Base-by-base conservation (phyloP, 2,329 filamentous ascomycete species). In the Didymellaceae sp. region DNA sequence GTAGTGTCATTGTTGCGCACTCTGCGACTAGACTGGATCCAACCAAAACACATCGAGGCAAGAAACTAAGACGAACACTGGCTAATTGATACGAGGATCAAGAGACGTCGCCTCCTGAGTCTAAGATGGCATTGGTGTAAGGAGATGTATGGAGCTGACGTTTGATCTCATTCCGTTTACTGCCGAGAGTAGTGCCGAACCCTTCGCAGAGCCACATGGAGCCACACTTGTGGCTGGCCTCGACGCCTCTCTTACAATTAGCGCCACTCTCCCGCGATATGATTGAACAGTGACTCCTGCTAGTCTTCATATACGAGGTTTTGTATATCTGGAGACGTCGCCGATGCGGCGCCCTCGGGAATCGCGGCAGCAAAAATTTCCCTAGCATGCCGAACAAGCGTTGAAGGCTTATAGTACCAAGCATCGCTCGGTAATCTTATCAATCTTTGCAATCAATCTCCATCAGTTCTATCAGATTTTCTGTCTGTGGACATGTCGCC, bases 341-440 rank as follows among this genome's bases (percentile, higher is more conserved):
- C 18, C 25, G 39, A 20, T 42, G 37, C 28, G 28, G 39, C 39
- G 7, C 10, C 7, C 11, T 14, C 31, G n/a, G 31, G 22, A 20
- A n/a, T 25, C 14, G 11, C 41, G 31, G 41, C 31, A 44, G 26
- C 31, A 44, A 26, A 34, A 11, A 34, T 22, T 33, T 26, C 1
- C 21, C 17, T 21, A 44, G 31, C 24, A 44, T 44, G 31, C 31
- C 31, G 31, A 8, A 28, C 31, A 35, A 44, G 41, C 41, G 22
- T 16, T 35, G 22, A 21, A 35, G 16, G 22, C 41, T 44, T 44
- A 28, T 44, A 44, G 16, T 13, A 28, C 1, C 7, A 44, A 44
- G 41, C 21, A 28, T 35, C 11, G 16, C n/a, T n/a, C 26, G 16
- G 31, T 16, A 35, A 35, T 44, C 41, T 35, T 28, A 28, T 44